Evolutionary conservation across 1,284 basidiomycete species (phyloP), one percentile per base, ranked within the genome.

Genomic region (Meira nashicola): DNA sequence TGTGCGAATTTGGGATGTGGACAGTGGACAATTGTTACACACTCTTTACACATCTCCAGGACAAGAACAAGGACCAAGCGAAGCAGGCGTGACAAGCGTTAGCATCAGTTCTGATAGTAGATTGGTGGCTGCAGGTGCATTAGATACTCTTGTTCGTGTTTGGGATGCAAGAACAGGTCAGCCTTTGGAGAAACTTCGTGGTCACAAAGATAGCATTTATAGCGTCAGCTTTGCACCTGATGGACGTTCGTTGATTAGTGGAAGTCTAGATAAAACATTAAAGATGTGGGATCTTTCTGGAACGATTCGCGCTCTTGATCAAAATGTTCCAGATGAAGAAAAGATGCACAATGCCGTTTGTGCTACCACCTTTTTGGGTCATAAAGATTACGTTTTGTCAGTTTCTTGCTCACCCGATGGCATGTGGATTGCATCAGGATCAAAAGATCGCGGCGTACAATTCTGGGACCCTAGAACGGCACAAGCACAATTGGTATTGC

Each of bases 191-290:
- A 82, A 87, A 38, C 81, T 93, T 59, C 83, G 85, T 61, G 89
- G 89, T 1, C 90, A 93, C 79, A 84, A 84, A 68, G 89, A 93
- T 74, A 88, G 86, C 60, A 89, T 89, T 46, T 89, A 89, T 79
- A 85, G 83, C 40, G 90, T 93, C 38, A 86, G 86, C n/a, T 93
- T 92, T 79, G 89, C 88, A 0, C 89, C 89, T 0, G 89, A 91
- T 67, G 89, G 90, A 37, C 85, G 83, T 67, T 84, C 76, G 28
- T 81, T 94, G 46, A 85, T 93, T 21, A 89, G 86, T 55, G 90
- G 89, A 14, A 89, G 87, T 63, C 81, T 94, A 65, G 92, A 94
- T 76, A 89, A 89, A 82, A 90, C 88, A 23, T 79, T 94, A 62
- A 90, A 91, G 77, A 85, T 88, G 56, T 94, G 92, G 90, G 89